phyloP scores from a whole-genome alignment of 140 eudicot species.

The Ambrosia hybrid region DNA sequence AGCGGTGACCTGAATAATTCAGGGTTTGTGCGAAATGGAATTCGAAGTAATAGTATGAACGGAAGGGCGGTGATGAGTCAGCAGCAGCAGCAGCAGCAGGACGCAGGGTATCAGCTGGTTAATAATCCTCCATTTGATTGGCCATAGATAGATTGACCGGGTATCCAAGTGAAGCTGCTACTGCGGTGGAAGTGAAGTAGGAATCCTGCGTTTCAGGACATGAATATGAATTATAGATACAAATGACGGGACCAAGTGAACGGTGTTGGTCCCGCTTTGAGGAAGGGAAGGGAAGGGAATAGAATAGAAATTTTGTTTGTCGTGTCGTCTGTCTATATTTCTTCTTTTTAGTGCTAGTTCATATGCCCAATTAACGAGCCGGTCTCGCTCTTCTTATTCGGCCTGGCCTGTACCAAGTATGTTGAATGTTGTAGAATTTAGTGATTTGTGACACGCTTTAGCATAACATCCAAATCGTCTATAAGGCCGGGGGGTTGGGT shows the following conservation, averaged over 20 bases:
- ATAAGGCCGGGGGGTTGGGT: neutral
- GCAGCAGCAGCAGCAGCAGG: slow-evolving; percentile 10
- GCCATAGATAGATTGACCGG: slow-evolving; percentile 30
- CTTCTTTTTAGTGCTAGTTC: neutral
- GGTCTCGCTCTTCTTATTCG: no score
- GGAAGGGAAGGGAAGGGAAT: slow-evolving; percentile 10
- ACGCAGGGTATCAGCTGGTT: slow-evolving; percentile 57
- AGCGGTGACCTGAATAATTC: no score
- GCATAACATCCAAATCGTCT: neutral
- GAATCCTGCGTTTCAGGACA: slow-evolving; percentile 2
- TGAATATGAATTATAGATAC: slow-evolving; percentile 17
- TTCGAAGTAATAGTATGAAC: slow-evolving; percentile 66
- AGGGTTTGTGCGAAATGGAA: slow-evolving; percentile 27
- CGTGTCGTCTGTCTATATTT: neutral
- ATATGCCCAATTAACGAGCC: slow-evolving; percentile 8
- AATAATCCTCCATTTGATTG: slow-evolving; percentile 76
- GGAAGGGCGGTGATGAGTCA: slow-evolving; percentile 24
- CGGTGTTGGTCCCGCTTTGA: slow-evolving; percentile 19
- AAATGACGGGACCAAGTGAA: slow-evolving; percentile 13
- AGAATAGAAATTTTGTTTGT: slow-evolving; percentile 13
- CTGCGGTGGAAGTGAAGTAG: no score
- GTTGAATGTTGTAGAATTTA: slow-evolving; percentile 20
- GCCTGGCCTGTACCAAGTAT: slow-evolving; percentile 19
- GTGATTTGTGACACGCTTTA: slow-evolving; percentile 16
- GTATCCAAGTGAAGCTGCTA: no score